Evolutionary conservation across 306 rosid species (phyloP), one percentile per base, ranked within the genome.

Genomic region (Hylodesmum podocarpum): DNA sequence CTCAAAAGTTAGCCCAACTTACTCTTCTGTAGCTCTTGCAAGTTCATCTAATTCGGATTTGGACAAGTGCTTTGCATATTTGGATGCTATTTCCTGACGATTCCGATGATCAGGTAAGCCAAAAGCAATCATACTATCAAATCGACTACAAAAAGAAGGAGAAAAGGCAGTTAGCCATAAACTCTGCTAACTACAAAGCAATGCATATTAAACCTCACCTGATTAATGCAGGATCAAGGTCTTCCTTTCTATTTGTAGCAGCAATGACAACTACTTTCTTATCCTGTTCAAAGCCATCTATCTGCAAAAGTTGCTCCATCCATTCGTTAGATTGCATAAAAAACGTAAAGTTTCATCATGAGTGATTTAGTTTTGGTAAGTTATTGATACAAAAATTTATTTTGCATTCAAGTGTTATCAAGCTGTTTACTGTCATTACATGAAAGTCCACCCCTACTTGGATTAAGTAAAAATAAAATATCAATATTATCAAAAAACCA

Each of bases 211-310:
- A 53, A 43, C 21, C 46, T 75, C 51, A 89, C 98, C 97, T 94
- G 66, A 91, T 87, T 71, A 94, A 79, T 40, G 98, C 98, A 2
- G 91, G 96, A 78, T 91, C 96, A 24, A 94, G 98, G 76, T 94
- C 98, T 87, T 94, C 96, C 84, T 94, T 91, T 85, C 95, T 86
- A 82, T 94, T 94, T 77, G 97, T 94, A 29, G 98, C 98, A 73
- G 94, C 97, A 84, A 94, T 90, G 57, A 94, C 97, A 55, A 91
- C 86, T 58, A 94, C 97, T 80, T 88, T 91, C 77, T 90, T 94
- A 77, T 86, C 93, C 84, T 94, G 98, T 80, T 91, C 98, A 77
- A 91, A 94, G 37, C 98, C 98, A 85, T 94, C 98, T 70, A 94
- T 91, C 97, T 94, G 96, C 83, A 80, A 16, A 76, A 67, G 69